phyloP scores from a whole-genome alignment of 2,329 filamentous ascomycete genomes.

The Neodidymelliopsis sp. region DNA sequence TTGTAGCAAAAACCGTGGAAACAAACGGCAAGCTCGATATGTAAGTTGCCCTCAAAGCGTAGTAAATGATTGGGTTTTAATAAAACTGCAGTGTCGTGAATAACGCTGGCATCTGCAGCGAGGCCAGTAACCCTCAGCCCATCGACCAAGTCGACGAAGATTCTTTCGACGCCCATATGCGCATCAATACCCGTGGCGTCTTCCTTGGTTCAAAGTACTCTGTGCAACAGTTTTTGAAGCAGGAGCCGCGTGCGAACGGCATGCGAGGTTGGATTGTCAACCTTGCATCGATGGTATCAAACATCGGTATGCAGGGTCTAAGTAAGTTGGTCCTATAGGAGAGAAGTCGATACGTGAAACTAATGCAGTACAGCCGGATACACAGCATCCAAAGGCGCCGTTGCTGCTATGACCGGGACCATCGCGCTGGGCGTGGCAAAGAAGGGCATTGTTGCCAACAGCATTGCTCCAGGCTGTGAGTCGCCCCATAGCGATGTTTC shows the following conservation, averaged over 20 bases:
- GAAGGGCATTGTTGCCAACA: slow-evolving; percentile 53
- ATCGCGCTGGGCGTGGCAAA: slow-evolving; percentile 55
- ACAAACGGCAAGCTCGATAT: slow-evolving; percentile 45
- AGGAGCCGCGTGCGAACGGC: slow-evolving; percentile 37
- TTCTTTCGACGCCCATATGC: slow-evolving; percentile 48
- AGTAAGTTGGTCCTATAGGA: slow-evolving; percentile 33
- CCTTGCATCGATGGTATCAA: slow-evolving; percentile 41
- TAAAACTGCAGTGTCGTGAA: slow-evolving; percentile 36
- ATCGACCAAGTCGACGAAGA: slow-evolving; percentile 43
- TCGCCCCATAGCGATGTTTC: neutral
- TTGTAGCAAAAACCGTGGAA: slow-evolving; percentile 34
- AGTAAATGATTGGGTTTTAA: slow-evolving; percentile 15
- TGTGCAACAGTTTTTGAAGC: slow-evolving; percentile 47
- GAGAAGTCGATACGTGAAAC: neutral
- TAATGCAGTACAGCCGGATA: slow-evolving; percentile 46
- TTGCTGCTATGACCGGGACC: slow-evolving; percentile 55
- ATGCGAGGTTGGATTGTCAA: slow-evolving; percentile 52
- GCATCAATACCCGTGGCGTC: slow-evolving; percentile 48
- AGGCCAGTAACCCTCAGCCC: slow-evolving; percentile 29
- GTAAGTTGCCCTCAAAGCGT: slow-evolving; percentile 16
- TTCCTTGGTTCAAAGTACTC: slow-evolving; percentile 52
- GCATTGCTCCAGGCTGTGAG: slow-evolving; percentile 54
- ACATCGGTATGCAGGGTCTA: slow-evolving; percentile 37
- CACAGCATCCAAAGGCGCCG: slow-evolving; percentile 57
- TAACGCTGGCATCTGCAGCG: slow-evolving; percentile 48